phyloP scores from a whole-genome alignment of 208 protist species.

The Leishmania tropica region DNA sequence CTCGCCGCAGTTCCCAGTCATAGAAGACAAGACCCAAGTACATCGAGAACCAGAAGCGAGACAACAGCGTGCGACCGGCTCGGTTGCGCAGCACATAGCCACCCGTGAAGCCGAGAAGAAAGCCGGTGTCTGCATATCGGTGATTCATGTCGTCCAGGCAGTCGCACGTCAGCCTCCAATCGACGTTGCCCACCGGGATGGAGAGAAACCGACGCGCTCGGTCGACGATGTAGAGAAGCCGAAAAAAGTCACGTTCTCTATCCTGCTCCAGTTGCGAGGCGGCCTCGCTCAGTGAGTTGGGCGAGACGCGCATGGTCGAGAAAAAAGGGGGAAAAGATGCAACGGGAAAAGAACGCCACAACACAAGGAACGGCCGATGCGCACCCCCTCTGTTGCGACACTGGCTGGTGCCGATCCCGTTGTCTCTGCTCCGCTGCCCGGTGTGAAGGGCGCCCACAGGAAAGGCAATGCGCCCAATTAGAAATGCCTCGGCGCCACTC shows the following conservation, averaged over 20 bases:
- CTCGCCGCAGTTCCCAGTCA: slow-evolving; percentile 56
- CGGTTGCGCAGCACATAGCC: slow-evolving; percentile 41
- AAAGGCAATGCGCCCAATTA: not conserved
- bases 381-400: not conserved
- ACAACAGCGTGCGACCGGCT: slow-evolving; percentile 34
- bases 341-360: not conserved
- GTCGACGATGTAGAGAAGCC: slow-evolving; percentile 45
- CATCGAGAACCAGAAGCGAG: slow-evolving; percentile 49
- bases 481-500: not conserved
- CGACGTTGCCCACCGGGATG: slow-evolving; percentile 41
- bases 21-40: slow-evolving; percentile 78
- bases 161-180: slow-evolving; percentile 67
- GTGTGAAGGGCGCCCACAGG: not conserved
- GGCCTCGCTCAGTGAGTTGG: slow-evolving; percentile 37
- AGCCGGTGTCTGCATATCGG: slow-evolving; percentile 73
- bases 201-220: slow-evolving; percentile 15
- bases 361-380: not conserved
- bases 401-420: not conserved
- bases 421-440: not conserved
- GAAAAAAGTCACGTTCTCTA: slow-evolving; percentile 64
- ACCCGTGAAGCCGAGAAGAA: slow-evolving; percentile 62
- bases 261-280: slow-evolving; percentile 50
- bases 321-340: not conserved
- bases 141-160: slow-evolving; percentile 86
- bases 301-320: slow-evolving; percentile 36